Conservation (phyloP, 2,329 filamentous ascomycete species). For the Cordyceps farinosa region DNA sequence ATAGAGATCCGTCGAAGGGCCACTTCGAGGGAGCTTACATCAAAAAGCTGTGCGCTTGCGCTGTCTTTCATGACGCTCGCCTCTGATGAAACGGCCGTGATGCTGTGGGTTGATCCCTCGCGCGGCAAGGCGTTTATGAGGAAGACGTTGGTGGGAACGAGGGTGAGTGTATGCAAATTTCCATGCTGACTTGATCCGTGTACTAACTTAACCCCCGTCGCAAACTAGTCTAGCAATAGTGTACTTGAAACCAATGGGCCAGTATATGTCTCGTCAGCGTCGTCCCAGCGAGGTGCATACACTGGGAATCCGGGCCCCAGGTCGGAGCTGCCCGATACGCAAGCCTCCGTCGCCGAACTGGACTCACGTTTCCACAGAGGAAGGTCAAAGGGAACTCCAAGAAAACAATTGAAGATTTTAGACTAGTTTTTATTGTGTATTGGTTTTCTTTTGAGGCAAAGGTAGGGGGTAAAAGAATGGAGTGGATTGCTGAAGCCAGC, state of each 20-base stretch:
- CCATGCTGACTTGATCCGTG: neutral
- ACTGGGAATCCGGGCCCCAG: neutral
- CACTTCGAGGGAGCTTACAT: slow-evolving; percentile 35
- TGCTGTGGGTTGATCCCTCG: slow-evolving; percentile 37
- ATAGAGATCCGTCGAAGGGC: slow-evolving; percentile 36
- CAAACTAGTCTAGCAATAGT: neutral
- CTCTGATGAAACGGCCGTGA: slow-evolving; percentile 36
- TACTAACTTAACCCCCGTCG: too few relatives aligned
- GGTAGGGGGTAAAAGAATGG: too few relatives aligned
- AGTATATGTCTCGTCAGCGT: neutral
- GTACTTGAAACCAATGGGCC: slow-evolving; percentile 11
- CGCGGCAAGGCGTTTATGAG: slow-evolving; percentile 31
- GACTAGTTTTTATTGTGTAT: neutral
- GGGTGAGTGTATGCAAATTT: slow-evolving; percentile 10
- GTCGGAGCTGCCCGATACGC: neutral
- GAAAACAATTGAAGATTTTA: slow-evolving; percentile 2
- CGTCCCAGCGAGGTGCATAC: neutral
- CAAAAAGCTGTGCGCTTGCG: slow-evolving; percentile 35
- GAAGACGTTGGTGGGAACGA: slow-evolving; percentile 27
- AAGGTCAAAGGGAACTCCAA: neutral
- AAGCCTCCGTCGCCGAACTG: neutral
- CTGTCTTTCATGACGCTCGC: slow-evolving; percentile 37
- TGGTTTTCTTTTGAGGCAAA: too few relatives aligned
- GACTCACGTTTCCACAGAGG: neutral
- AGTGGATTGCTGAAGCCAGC: too few relatives aligned